phyloP scores from a whole-genome alignment of 306 rosid species.

The Vigna reflexopilosa region DNA sequence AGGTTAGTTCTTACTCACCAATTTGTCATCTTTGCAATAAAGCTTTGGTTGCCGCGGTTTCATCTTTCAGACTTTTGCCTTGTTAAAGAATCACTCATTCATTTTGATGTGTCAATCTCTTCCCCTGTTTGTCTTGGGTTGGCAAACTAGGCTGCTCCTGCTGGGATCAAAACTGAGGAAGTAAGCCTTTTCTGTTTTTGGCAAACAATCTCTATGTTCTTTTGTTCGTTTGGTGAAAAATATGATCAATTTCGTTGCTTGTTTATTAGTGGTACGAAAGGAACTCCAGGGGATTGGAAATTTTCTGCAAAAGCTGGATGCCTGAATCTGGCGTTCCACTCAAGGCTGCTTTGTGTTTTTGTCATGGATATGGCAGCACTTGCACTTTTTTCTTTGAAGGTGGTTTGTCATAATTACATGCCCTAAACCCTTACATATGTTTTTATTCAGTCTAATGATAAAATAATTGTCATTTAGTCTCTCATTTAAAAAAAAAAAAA shows the following conservation, averaged over 20 bases:
- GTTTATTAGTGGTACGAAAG: slow-evolving; percentile 71
- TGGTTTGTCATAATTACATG: slow-evolving; percentile 57
- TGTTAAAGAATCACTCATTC: slow-evolving; percentile 9
- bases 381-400: slow-evolving; percentile 99
- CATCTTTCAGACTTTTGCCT: neutral
- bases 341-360: slow-evolving; percentile 76
- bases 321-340: slow-evolving; percentile 65
- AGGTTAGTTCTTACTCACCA: slow-evolving; percentile 46
- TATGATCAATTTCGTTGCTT: slow-evolving; percentile 20
- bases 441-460: neutral
- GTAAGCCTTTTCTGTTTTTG: slow-evolving; percentile 51
- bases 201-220: neutral
- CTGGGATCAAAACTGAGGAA: slow-evolving; percentile 81
- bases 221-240: slow-evolving; percentile 23
- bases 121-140: slow-evolving; percentile 24
- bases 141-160: slow-evolving; percentile 70
- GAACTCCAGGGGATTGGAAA: slow-evolving; percentile 80
- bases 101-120: slow-evolving; percentile 35
- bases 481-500: neutral
- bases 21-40: neutral
- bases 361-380: slow-evolving; percentile 98
- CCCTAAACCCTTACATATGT: neutral
- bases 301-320: slow-evolving; percentile 92
- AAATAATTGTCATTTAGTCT: neutral
- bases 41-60: neutral